Conservation (phyloP, 495 filamentous ascomycete genomes). For the Xylaria grammica region DNA sequence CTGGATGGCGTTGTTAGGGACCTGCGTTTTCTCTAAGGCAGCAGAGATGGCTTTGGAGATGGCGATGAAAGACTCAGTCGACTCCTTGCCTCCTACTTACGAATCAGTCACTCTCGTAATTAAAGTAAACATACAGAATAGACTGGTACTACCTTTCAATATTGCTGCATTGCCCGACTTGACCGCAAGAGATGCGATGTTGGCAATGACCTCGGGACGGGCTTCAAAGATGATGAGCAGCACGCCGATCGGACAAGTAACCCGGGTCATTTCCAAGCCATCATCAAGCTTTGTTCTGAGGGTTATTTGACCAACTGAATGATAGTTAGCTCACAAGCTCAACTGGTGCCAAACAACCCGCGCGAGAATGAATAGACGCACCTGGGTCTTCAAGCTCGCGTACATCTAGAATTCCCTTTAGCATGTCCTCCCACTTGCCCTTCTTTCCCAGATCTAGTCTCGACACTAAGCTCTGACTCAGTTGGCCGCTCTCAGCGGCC, state of each 20-base stretch:
- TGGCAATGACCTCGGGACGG: conserved; percentile 97
- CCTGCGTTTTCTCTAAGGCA: conserved; percentile 74
- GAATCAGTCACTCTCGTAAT: conserved; percentile 4
- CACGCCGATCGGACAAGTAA: conserved; percentile 93
- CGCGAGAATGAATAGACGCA: conserved; percentile 48
- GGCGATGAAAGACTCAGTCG: conserved; percentile 86
- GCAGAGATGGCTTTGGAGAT: conserved; percentile 85
- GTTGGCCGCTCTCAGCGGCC: conserved; percentile 71
- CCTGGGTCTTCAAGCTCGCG: conserved; percentile 85
- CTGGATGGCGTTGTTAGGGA: conserved; percentile 87
- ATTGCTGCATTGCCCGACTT: conserved; percentile 98
- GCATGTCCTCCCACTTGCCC: conserved; percentile 97
- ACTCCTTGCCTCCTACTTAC: conserved; percentile 82
- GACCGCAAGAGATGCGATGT: conserved; percentile 94
- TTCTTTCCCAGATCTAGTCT: conserved; percentile 81
- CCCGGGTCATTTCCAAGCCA: conserved; percentile 79
- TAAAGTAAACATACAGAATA: neutral
- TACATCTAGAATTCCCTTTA: conserved; percentile 92
- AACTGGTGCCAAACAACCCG: neutral
- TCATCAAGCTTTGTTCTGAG: conserved; percentile 88
- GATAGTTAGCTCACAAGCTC: conserved; percentile 5
- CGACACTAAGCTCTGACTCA: conserved; percentile 89
- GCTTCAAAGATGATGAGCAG: conserved; percentile 98
- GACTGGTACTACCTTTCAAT: conserved; percentile 67
- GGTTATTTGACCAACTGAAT: conserved; percentile 80